Base-by-base conservation (phyloP, 2,329 filamentous ascomycete genomes). In the Colletotrichum graminicola region DNA sequence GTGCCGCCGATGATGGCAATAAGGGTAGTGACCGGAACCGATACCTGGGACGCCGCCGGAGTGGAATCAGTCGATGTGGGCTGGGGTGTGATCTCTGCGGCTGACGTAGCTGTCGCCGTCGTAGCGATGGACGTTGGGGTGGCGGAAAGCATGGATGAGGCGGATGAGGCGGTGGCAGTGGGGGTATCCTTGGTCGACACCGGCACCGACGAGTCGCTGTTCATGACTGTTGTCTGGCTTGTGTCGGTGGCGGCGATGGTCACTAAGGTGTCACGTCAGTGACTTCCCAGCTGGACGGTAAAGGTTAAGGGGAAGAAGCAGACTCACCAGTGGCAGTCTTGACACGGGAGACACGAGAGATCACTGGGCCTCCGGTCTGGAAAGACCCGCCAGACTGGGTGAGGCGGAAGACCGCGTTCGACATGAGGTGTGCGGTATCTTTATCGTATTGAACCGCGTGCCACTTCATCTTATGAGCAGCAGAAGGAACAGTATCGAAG, bases 271-370 rank as follows among this genome's bases (percentile, higher is more conserved):
- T 16, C 5, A 21, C 21, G 23, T 63, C n/a, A 63, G 36, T 16
- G 21, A 41, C 39, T 11, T 41, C 18, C 12, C 12, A 18, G 18
- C 4, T 18, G 11, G n/a, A 43, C 6, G 26, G 12, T 29, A 18
- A 23, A 23, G 21, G 12, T 29, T 6, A 18, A 18, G 23, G 52
- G 36, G 36, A 6, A 18, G 26, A 26, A 4, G 26, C 10, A 63
- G 36, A 43, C 49, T 63, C 26, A 63, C 61, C 49, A 43, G 49
- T 54, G 12, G 61, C 49, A 34, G 61, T 63, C 26, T 55, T 63
- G 49, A 54, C 47, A 12, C 23, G 43, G 16, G 45, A 49, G 16
- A 62, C 45, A 23, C 60, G 60, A 32, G 60, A 51, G 23, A 62
- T 21, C 2, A 62, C 34, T 49, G 60, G 60, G 5, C 34, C 49